Evolutionary conservation across 2,329 filamentous ascomycete species (phyloP).

Genomic region (Aspergillus caelatus): DNA sequence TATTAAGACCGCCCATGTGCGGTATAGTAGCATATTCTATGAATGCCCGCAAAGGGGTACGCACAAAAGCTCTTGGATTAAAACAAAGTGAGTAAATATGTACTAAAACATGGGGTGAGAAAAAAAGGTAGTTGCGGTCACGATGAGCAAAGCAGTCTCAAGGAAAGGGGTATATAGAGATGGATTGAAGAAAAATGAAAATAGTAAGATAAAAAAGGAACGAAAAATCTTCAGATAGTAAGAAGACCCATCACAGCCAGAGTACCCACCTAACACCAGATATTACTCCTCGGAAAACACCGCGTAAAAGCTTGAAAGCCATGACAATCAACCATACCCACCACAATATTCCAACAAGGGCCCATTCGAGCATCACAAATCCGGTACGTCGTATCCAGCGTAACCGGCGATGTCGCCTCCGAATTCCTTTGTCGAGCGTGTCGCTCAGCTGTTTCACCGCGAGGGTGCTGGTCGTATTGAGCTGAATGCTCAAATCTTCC

Average conservation of each 20-base stretch:
- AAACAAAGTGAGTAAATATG: background rate
- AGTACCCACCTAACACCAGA: slow-evolving; percentile 75
- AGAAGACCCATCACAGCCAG: slow-evolving; percentile 61
- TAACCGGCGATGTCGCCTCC: slow-evolving; percentile 73
- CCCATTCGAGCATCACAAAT: slow-evolving; percentile 85
- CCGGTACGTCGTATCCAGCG: slow-evolving; percentile 74
- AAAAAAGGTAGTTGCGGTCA: background rate
- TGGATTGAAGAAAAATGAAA: background rate
- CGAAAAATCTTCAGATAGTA: background rate
- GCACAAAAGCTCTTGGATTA: background rate
- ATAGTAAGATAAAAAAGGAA: background rate
- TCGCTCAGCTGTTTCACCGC: slow-evolving; percentile 81
- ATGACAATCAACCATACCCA: slow-evolving; percentile 90
- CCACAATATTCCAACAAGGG: slow-evolving; percentile 88
- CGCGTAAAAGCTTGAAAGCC: slow-evolving; percentile 67
- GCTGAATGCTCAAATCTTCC: slow-evolving; percentile 74
- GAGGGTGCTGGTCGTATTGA: slow-evolving; percentile 75
- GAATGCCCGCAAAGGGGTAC: background rate
- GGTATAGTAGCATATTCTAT: background rate
- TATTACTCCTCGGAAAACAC: slow-evolving; percentile 62
- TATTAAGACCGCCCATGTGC: background rate
- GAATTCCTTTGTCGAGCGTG: slow-evolving; percentile 68
- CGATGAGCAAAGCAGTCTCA: background rate
- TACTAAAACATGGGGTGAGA: background rate
- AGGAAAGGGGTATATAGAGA: slow-evolving; percentile 1